phyloP scores from a whole-genome alignment of 148 eudicot genomes.

The Vaccinium vitisidaea region DNA sequence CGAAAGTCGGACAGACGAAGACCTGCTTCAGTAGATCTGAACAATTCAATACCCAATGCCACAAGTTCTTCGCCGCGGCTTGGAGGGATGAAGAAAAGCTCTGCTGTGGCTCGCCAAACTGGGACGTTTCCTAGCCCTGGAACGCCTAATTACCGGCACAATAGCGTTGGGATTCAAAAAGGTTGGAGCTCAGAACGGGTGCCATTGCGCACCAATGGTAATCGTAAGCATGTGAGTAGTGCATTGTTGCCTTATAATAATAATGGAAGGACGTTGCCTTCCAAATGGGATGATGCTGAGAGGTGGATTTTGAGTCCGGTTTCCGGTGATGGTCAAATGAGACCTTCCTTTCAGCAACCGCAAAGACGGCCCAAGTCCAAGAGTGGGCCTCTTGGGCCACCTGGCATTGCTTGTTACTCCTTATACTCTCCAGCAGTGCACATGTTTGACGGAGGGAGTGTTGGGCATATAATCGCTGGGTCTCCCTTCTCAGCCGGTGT shows the following conservation, averaged over 20 bases:
- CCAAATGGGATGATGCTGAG: constrained; percentile 99
- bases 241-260: constrained; percentile 57
- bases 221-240: constrained; percentile 53
- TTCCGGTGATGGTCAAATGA: constrained; percentile 50
- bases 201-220: constrained; percentile 46
- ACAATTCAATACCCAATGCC: constrained; percentile 38
- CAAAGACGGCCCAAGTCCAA: constrained; percentile 73
- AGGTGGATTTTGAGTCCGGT: constrained; percentile 95
- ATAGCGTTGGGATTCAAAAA: constrained; percentile 46
- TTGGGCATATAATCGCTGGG: constrained; percentile 38
- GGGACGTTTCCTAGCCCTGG: constrained; percentile 79
- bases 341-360: constrained; percentile 51
- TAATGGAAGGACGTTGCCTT: constrained; percentile 67
- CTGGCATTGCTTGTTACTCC: constrained; percentile 60
- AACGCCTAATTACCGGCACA: constrained; percentile 64
- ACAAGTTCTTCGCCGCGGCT: constrained; percentile 61
- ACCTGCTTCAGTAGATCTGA: constrained; percentile 77
- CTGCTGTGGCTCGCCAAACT: constrained; percentile 27
- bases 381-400: constrained; percentile 96
- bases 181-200: constrained; percentile 96
- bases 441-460: constrained; percentile 48
- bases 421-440: constrained; percentile 66
- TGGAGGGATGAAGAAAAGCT: constrained; percentile 55
- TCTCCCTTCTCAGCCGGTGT: constrained; percentile 72
- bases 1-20: constrained; percentile 54